These are phyloP conservation scores for Salinomyces thailandicus DNA, from an alignment of 2,329 filamentous ascomycete species.

Conservation along the genomic window DNA sequence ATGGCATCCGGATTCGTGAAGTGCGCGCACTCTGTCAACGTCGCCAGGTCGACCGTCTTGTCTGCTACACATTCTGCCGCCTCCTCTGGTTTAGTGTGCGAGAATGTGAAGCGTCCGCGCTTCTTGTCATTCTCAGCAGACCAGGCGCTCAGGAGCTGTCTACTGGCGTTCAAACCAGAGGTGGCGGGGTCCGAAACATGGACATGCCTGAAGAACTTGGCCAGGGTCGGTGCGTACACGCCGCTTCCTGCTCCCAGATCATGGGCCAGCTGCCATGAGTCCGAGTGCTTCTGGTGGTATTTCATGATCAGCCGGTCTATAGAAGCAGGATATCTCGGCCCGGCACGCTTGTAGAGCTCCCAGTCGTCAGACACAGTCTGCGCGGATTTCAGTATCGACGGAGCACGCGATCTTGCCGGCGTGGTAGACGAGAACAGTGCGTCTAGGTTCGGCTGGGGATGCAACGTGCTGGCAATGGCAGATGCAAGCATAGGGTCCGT, in stretches of 20 bases:
- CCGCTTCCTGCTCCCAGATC: slow-evolving; percentile 12
- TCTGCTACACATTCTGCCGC: slow-evolving; percentile 5
- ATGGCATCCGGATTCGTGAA: slow-evolving; percentile 8
- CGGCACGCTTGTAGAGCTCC: slow-evolving; percentile 11
- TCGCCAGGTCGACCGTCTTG: slow-evolving; percentile 7
- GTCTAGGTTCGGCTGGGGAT: slow-evolving; percentile 5
- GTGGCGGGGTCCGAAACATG: slow-evolving; percentile 10
- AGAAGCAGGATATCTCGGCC: slow-evolving; percentile 12
- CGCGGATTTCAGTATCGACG: slow-evolving; percentile 4
- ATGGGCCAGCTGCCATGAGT: slow-evolving; percentile 15
- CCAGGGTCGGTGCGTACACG: slow-evolving; percentile 8
- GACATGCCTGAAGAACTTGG: slow-evolving; percentile 11
- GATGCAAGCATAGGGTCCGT: slow-evolving; percentile 9
- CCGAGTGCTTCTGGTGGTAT: slow-evolving; percentile 12
- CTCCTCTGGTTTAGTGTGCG: slow-evolving; percentile 6
- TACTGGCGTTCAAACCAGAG: slow-evolving; percentile 5
- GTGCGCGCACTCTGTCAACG: slow-evolving; percentile 9
- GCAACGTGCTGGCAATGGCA: slow-evolving; percentile 7
- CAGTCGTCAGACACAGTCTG: slow-evolving; percentile 3
- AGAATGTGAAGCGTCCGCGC: slow-evolving; percentile 12
- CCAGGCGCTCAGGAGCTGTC: slow-evolving; percentile 4
- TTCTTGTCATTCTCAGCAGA: slow-evolving; percentile 5
- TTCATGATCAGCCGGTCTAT: slow-evolving; percentile 13
- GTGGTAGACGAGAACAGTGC: slow-evolving; percentile 2
- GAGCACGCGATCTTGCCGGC: slow-evolving; percentile 2